Conservation (phyloP, 106 monocot genomes). For the Dioscorea alata region DNA sequence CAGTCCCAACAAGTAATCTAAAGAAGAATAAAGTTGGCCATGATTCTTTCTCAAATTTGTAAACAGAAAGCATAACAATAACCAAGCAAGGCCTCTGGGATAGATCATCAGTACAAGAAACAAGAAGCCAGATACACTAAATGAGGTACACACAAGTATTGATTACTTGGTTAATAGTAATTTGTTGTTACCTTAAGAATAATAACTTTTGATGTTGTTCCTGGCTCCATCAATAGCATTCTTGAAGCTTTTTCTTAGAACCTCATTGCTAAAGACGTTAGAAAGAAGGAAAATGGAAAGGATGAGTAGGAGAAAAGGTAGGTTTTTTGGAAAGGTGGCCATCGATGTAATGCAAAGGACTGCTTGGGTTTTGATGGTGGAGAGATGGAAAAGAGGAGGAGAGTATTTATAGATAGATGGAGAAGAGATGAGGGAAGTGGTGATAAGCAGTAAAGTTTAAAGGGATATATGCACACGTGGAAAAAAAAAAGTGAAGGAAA, state of each 20-base stretch:
- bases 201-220: neutral
- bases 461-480: neutral
- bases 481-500: too few species aligned
- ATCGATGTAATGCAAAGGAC: neutral
- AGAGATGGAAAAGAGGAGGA: neutral
- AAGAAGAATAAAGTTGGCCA: too few species aligned
- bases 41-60: too few species aligned
- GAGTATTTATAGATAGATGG: neutral
- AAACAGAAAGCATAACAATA: too few species aligned
- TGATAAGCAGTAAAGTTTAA: neutral
- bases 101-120: too few species aligned
- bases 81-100: too few species aligned
- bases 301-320: neutral
- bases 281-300: neutral
- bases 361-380: neutral
- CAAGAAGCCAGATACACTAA: too few species aligned
- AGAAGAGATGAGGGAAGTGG: neutral
- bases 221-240: neutral
- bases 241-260: neutral
- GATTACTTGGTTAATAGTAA: too few species aligned
- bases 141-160: too few species aligned
- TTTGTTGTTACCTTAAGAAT: too few species aligned
- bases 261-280: neutral
- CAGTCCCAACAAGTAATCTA: too few species aligned
- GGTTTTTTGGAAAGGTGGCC: neutral